phyloP scores from a whole-genome alignment of 2,329 filamentous ascomycete genomes.

The Parascedosporium putredinis region DNA sequence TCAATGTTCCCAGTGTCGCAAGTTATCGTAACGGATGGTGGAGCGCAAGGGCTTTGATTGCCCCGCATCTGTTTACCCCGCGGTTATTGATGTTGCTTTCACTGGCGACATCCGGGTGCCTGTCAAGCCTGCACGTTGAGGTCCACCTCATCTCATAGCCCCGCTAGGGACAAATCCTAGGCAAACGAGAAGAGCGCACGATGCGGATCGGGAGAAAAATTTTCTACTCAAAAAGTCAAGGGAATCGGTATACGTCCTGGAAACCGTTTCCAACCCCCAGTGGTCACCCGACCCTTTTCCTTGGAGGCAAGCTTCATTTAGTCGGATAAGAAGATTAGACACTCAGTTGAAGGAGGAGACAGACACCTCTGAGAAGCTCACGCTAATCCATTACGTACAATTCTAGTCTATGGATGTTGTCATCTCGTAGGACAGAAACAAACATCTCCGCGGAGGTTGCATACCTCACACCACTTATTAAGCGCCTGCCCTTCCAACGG shows the following conservation, averaged over 20 bases:
- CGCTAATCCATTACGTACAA: constrained; percentile 2
- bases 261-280: too few species aligned
- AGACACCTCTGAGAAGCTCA: too few species aligned
- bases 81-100: background rate
- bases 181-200: too few species aligned
- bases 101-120: background rate
- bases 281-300: too few species aligned
- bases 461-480: background rate
- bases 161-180: too few species aligned
- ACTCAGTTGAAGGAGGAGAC: background rate
- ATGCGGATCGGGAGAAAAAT: too few species aligned
- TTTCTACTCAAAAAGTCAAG: too few species aligned
- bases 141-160: background rate
- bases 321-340: background rate
- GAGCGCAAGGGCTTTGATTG: background rate
- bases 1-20: too few species aligned
- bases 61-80: background rate
- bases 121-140: constrained; percentile 1
- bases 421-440: background rate
- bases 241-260: too few species aligned
- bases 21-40: too few species aligned
- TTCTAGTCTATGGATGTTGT: background rate
- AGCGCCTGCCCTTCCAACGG: background rate
- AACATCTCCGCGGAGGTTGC: background rate
- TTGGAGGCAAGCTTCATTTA: background rate